Conservation (phyloP, 2,329 filamentous ascomycete genomes). For the Hymenoscyphus fructigenus region DNA sequence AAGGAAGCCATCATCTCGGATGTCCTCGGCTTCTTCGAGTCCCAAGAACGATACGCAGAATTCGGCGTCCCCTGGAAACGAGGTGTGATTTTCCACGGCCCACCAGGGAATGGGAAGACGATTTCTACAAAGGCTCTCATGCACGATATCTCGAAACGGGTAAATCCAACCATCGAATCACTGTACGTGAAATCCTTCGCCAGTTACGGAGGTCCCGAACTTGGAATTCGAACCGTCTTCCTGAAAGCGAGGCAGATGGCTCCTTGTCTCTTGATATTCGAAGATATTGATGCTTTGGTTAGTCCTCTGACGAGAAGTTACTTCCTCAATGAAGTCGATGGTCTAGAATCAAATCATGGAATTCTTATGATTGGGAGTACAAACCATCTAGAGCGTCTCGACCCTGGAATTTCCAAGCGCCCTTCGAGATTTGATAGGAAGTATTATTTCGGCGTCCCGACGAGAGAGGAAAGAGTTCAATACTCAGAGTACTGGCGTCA, state of each 20-base stretch:
- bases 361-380: conserved; percentile 69
- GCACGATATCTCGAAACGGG: conserved; percentile 43
- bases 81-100: conserved; percentile 66
- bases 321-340: conserved; percentile 73
- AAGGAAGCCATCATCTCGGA: conserved; percentile 64
- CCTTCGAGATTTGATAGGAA: conserved; percentile 67
- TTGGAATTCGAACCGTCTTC: conserved; percentile 54
- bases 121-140: conserved; percentile 71
- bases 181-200: conserved; percentile 58
- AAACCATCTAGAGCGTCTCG: conserved; percentile 64
- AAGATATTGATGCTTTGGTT: conserved; percentile 69
- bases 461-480: conserved; percentile 50
- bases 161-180: conserved; percentile 54
- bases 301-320: conserved; percentile 60
- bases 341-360: conserved; percentile 66
- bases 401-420: conserved; percentile 65
- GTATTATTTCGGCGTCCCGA: conserved; percentile 62
- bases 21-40: conserved; percentile 63
- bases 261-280: conserved; percentile 70
- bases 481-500: conserved; percentile 65
- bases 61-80: conserved; percentile 70
- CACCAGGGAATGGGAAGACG: conserved; percentile 68
- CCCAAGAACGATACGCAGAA: conserved; percentile 55
- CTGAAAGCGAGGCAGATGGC: conserved; percentile 58
- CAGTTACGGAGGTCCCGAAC: conserved; percentile 55